phyloP scores from a whole-genome alignment of 306 rosid species.

The Sophora flavescens region DNA sequence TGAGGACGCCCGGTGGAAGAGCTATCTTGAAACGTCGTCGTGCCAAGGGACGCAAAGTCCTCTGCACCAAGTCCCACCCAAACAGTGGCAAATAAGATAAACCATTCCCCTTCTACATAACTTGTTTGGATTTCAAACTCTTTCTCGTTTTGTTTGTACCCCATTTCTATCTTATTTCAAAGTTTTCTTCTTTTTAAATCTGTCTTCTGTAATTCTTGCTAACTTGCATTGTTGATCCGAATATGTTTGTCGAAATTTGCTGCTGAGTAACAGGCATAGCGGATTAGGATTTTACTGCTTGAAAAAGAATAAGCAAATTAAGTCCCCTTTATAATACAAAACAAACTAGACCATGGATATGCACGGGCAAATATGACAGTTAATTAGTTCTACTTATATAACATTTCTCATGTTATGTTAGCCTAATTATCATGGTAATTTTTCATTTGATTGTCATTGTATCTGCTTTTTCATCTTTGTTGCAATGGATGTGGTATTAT shows the following conservation, averaged over 20 bases:
- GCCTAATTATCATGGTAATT: constrained; percentile 4
- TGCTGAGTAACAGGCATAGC: not conserved
- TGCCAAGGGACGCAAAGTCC: constrained; percentile 91
- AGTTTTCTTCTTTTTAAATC: constrained; percentile 6
- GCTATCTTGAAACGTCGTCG: constrained; percentile 81
- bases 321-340: not conserved
- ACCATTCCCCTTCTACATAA: not conserved
- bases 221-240: constrained; percentile 15
- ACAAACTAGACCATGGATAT: not conserved
- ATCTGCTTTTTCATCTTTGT: not conserved
- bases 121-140: constrained; percentile 33
- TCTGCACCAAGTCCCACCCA: constrained; percentile 86
- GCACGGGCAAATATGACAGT: not conserved
- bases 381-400: not conserved
- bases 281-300: not conserved
- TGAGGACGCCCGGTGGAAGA: constrained; percentile 90
- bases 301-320: not conserved
- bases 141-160: constrained; percentile 33
- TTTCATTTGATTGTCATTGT: not conserved
- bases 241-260: constrained; percentile 12
- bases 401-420: not conserved
- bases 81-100: constrained; percentile 65
- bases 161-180: constrained; percentile 33
- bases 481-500: not conserved
- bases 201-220: constrained; percentile 28